Conservation (phyloP, 805 yeast species). For the Metschnikowia vanudenii region DNA sequence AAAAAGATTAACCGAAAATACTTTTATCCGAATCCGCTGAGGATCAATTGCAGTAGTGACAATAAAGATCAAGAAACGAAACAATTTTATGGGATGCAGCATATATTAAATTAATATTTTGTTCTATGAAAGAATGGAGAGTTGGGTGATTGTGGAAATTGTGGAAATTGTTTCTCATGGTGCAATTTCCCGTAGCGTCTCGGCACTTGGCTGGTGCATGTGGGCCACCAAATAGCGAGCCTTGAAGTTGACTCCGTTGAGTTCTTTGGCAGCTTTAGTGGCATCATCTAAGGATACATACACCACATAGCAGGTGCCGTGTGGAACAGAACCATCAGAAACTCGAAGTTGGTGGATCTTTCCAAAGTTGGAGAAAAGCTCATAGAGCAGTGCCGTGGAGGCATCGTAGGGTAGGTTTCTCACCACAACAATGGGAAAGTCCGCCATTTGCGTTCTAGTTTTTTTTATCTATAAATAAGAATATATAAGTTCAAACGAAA, state of each 20-base stretch:
- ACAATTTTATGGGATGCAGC: too few species aligned
- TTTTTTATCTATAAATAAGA: too few species aligned
- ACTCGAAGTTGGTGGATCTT: conserved; percentile 53
- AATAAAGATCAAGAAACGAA: too few species aligned
- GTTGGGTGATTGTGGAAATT: not conserved
- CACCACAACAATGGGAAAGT: conserved; percentile 48
- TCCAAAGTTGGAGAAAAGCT: conserved; percentile 55
- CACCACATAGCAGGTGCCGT: conserved; percentile 54
- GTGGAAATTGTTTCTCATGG: not conserved
- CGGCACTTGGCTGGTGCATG: conserved; percentile 43
- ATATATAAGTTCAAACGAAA: too few species aligned
- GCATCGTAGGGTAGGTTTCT: conserved; percentile 58
- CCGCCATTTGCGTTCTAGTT: conserved; percentile 19
- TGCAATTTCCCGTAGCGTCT: conserved; percentile 5
- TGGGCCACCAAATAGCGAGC: conserved; percentile 57
- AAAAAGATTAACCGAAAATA: not conserved
- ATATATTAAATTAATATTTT: too few species aligned
- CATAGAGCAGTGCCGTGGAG: conserved; percentile 46
- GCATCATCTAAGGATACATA: conserved; percentile 51
- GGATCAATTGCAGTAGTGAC: too few species aligned
- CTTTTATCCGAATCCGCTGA: too few species aligned
- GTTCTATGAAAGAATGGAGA: too few species aligned
- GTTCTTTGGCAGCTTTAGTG: conserved; percentile 48
- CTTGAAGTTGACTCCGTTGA: conserved; percentile 59
- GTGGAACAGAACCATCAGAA: conserved; percentile 23